phyloP scores from a whole-genome alignment of 148 eudicot genomes.

The Rhododendron ferrugineum region DNA sequence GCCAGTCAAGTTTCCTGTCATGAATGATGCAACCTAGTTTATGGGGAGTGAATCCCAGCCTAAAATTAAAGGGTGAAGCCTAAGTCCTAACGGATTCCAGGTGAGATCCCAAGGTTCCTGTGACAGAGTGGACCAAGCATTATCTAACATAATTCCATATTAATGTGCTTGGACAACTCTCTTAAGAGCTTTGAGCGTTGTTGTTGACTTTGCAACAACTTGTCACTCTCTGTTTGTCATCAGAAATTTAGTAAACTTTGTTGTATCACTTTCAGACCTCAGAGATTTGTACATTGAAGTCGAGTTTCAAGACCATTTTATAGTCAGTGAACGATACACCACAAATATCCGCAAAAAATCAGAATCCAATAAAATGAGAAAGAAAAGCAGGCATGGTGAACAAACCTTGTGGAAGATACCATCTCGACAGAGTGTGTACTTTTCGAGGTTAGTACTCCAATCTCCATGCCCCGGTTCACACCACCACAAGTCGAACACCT shows the following conservation, averaged over 20 bases:
- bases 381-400: background rate
- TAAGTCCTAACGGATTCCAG: background rate
- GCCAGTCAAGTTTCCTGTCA: background rate
- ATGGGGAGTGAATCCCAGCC: background rate
- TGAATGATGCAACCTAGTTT: background rate
- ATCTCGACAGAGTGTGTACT: slow-evolving; percentile 81
- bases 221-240: background rate
- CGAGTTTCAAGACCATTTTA: background rate
- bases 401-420: slow-evolving; percentile 92
- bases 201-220: slow-evolving; percentile 2
- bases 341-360: background rate
- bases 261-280: background rate
- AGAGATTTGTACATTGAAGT: background rate
- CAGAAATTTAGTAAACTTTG: background rate
- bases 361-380: background rate
- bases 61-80: background rate
- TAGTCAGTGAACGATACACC: background rate
- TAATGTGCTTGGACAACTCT: background rate
- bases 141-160: background rate
- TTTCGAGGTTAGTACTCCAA: slow-evolving; percentile 92
- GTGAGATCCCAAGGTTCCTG: background rate
- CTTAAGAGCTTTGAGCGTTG: too few relatives aligned
- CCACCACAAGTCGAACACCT: slow-evolving; percentile 86
- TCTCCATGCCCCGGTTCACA: slow-evolving; percentile 96
- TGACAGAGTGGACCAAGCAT: background rate